phyloP scores from a whole-genome alignment of 1,284 basidiomycete genomes.

The Psilocybe mexicana region DNA sequence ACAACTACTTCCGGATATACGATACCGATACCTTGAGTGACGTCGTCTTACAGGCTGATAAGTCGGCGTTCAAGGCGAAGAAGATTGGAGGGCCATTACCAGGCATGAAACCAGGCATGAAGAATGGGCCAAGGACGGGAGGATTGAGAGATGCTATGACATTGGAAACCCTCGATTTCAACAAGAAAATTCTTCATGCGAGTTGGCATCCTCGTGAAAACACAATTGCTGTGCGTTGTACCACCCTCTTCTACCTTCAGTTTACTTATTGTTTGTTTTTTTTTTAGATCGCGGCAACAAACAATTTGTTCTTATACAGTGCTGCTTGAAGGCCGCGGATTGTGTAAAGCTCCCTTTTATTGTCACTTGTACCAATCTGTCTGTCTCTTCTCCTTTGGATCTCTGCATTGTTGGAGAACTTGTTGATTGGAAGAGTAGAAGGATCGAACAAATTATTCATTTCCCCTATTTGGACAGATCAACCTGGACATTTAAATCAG shows the following conservation, averaged over 20 bases:
- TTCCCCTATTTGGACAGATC: constrained; percentile 18
- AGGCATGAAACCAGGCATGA: constrained; percentile 64
- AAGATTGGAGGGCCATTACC: constrained; percentile 87
- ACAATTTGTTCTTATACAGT: constrained; percentile 90
- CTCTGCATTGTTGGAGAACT: constrained; percentile 14
- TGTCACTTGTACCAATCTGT: constrained; percentile 15
- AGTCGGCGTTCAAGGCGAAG: constrained; percentile 99
- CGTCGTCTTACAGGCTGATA: constrained; percentile 96
- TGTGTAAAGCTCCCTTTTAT: constrained; percentile 13
- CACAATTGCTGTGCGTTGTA: constrained; percentile 84
- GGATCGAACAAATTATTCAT: constrained; percentile 21
- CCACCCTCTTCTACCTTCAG: background rate
- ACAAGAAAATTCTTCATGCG: constrained; percentile 98
- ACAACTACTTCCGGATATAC: constrained; percentile 99
- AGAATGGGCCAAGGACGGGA: constrained; percentile 68
- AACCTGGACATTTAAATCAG: constrained; percentile 10
- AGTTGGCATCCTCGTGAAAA: constrained; percentile 98
- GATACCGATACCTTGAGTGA: constrained; percentile 91
- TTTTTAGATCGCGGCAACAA: constrained; percentile 86
- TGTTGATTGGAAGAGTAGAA: constrained; percentile 20
- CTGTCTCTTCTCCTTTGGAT: constrained; percentile 17
- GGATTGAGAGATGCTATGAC: constrained; percentile 85
- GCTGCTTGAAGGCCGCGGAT: constrained; percentile 56
- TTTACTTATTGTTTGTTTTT: constrained; percentile 2
- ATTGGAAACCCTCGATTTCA: constrained; percentile 92